Percentiles rank a stretch among this genome's conserved stretches.
Evolutionary conservation across 805 yeast genomes (phyloP).

Genomic region (Sugiyamaella smithiae): DNA sequence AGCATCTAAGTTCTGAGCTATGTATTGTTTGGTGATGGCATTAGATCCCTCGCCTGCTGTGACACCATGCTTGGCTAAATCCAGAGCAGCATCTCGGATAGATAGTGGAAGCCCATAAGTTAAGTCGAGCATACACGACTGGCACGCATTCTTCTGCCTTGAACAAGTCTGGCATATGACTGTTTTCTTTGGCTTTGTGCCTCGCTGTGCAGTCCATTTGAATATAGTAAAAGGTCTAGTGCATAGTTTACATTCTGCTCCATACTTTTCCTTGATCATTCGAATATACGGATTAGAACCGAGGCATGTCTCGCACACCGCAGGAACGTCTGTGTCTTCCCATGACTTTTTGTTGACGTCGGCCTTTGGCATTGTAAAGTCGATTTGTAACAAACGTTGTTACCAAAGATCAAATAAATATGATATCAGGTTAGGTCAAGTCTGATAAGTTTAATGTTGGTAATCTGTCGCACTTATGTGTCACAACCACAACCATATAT

Average conservation of each 20-base stretch:
- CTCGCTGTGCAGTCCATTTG: slow-evolving; percentile 60
- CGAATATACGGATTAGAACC: slow-evolving; percentile 66
- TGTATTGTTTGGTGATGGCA: slow-evolving; percentile 53
- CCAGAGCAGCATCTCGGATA: slow-evolving; percentile 75
- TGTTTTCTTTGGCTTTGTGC: slow-evolving; percentile 54
- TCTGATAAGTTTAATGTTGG: too few relatives aligned
- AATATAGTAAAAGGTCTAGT: slow-evolving; percentile 80
- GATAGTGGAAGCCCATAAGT: slow-evolving; percentile 77
- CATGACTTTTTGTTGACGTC: slow-evolving; percentile 34
- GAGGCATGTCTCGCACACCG: slow-evolving; percentile 70
- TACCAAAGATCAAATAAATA: too few relatives aligned
- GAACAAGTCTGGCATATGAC: slow-evolving; percentile 79
- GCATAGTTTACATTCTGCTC: slow-evolving; percentile 83
- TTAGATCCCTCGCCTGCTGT: slow-evolving; percentile 45
- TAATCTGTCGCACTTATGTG: too few relatives aligned
- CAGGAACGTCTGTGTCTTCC: slow-evolving; percentile 48
- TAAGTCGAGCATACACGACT: slow-evolving; percentile 79
- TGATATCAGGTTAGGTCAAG: neutral
- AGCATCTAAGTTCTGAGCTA: slow-evolving; percentile 47
- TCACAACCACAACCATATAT: too few relatives aligned
- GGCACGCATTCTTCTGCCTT: slow-evolving; percentile 77
- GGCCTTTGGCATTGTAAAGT: slow-evolving; percentile 25
- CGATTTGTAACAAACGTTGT: too few relatives aligned
- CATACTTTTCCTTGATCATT: slow-evolving; percentile 65
- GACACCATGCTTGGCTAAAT: slow-evolving; percentile 56